These are phyloP conservation scores for Beverwykella pulmonaria DNA, from an alignment of 495 filamentous ascomycete species.

Conservation along the genomic window DNA sequence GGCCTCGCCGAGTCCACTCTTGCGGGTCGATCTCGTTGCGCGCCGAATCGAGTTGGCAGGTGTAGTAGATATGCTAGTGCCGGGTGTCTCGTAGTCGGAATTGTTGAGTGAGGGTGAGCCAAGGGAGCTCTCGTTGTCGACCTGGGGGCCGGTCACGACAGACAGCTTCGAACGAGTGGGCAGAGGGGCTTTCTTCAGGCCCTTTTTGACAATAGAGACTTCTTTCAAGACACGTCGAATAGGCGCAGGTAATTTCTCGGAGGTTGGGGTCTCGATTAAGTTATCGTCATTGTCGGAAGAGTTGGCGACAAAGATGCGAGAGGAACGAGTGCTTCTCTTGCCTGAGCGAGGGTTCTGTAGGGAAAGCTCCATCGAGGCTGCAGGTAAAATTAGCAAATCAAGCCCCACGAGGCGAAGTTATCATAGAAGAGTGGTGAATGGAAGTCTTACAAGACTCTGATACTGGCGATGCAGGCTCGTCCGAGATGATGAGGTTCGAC, in stretches of 20 bases:
- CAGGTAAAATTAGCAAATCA: not conserved
- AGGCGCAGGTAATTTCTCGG: not conserved
- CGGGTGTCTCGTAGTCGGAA: constrained; percentile 71
- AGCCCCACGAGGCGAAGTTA: not conserved
- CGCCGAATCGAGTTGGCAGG: constrained; percentile 46
- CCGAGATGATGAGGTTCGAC: not conserved
- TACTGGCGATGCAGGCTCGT: not conserved
- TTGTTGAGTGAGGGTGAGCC: constrained; percentile 48
- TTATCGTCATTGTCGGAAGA: constrained; percentile 22
- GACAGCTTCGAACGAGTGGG: not conserved
- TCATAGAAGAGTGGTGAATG: not conserved
- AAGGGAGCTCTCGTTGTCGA: constrained; percentile 33
- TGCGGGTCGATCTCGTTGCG: constrained; percentile 41
- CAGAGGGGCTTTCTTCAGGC: constrained; percentile 3
- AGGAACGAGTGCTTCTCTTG: constrained; percentile 34
- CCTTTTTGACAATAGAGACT: constrained; percentile 28
- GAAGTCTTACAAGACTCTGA: not conserved
- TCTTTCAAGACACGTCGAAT: constrained; percentile 25
- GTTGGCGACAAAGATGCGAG: constrained; percentile 21
- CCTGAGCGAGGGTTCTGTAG: not conserved
- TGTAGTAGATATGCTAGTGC: constrained; percentile 70
- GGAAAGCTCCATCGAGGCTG: not conserved
- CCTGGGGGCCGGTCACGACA: constrained; percentile 8
- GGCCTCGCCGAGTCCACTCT: constrained; percentile 33
- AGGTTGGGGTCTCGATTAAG: constrained; percentile 1